Conservation (phyloP, 805 yeast genomes). For the Candida sithepensis region DNA sequence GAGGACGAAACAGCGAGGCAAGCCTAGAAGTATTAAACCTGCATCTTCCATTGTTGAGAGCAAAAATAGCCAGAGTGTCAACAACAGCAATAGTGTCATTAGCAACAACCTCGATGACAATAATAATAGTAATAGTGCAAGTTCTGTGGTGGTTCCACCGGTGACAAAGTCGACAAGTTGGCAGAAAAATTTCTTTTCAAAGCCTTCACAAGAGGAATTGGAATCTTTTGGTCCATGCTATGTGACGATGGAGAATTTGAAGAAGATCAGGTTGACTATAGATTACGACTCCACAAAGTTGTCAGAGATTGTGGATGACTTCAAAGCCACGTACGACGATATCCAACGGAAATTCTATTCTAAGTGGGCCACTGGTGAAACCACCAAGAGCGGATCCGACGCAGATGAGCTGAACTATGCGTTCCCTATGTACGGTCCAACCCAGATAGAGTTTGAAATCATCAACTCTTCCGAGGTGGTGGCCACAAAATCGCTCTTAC, state of each 20-base stretch:
- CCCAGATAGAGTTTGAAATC: constrained; percentile 30
- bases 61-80: neutral
- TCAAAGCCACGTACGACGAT: constrained; percentile 19
- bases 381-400: neutral
- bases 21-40: neutral
- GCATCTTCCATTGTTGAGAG: neutral
- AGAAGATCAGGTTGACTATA: constrained; percentile 11
- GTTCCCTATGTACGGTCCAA: constrained; percentile 31
- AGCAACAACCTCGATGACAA: neutral
- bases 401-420: constrained; percentile 16
- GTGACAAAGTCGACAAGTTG: neutral
- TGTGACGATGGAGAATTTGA: constrained; percentile 20
- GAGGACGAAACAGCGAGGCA: neutral
- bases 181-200: constrained; percentile 1
- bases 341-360: constrained; percentile 23
- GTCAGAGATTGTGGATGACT: constrained; percentile 12
- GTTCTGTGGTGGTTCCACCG: neutral
- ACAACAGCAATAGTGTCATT: neutral
- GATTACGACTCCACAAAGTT: constrained; percentile 10
- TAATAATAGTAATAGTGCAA: no score
- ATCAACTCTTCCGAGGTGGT: constrained; percentile 24
- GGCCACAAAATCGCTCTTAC: constrained; percentile 25
- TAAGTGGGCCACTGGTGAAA: constrained; percentile 19
- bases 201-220: constrained; percentile 2
- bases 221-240: constrained; percentile 13